Base-by-base conservation (phyloP, 139 green algal genomes). In the Chlorella vulgaris region DNA sequence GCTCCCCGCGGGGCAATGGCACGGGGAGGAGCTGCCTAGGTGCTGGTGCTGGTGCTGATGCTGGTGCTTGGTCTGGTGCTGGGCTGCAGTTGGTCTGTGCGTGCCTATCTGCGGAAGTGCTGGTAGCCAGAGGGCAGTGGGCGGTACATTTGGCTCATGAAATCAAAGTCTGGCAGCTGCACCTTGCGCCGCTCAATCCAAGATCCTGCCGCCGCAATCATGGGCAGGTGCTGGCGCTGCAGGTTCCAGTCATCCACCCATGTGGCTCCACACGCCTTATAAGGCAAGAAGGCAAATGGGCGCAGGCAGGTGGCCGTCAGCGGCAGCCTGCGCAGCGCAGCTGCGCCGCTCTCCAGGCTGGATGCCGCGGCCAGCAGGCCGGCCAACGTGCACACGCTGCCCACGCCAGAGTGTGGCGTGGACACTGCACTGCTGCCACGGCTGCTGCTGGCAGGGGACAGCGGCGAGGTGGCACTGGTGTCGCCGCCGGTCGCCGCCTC, bases 281-380 rank as follows among this genome's bases (percentile, higher is more conserved):
- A 83, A 33, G 78, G 78, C 78, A 83, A 69, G 66, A 83, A 76
- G 36, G 78, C 78, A 69, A 83, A 83, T 35, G 78, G 66, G 29
- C 78, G 65, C 50, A 83, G 66, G 78, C 66, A 76, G 28, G 36
- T 24, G 39, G 50, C 78, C 53, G 53, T 36, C 53, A 79, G 22
- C 7, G 73, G 73, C 53, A 68, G 73, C 53, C 35, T 28, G 35
- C 35, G 65, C 4, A 50, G 36, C 73, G 4, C 3, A 50, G 35
- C 4, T 3, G 33, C 35, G 73, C 53, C 53, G n/a, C n/a, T 15
- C 24, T 79, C 73, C 24, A 79, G 53, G 73, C 51, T 40, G 6
- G 51, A n/a, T n/a, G n/a, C n/a, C 53, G 26, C 29, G 47, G 35
- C 50, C 33, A 78, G 50, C 31, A 35, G 71, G 43, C 26, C 31